Percentiles rank a stretch among this genome's conserved stretches.
Evolutionary conservation across 805 yeast genomes (phyloP).

Genomic region (Candida odintsovae): DNA sequence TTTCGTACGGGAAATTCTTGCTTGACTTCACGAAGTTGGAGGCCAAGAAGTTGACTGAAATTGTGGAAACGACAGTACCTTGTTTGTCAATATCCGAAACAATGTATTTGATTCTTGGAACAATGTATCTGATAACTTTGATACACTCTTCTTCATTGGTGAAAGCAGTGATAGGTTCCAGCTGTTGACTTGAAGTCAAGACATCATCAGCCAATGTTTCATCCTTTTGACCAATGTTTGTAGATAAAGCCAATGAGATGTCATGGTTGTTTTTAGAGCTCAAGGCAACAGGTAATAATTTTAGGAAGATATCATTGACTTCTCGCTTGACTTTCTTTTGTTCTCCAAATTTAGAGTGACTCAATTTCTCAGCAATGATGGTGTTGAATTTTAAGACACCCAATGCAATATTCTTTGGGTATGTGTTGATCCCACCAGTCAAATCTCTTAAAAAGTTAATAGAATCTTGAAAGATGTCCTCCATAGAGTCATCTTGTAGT

Average conservation of each 20-base stretch:
- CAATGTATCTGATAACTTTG: constrained; percentile 33
- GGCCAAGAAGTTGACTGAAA: constrained; percentile 46
- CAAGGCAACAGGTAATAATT: constrained; percentile 28
- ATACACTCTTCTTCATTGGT: constrained; percentile 36
- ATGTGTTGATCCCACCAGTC: constrained; percentile 33
- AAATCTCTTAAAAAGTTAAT: constrained; percentile 57
- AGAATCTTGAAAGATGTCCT: constrained; percentile 67
- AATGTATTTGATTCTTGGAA: constrained; percentile 19
- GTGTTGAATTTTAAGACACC: constrained; percentile 47
- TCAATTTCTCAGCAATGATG: constrained; percentile 49
- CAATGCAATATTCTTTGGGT: constrained; percentile 46
- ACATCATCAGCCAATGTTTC: constrained; percentile 7
- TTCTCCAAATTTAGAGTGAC: constrained; percentile 55
- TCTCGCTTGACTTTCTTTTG: constrained; percentile 57
- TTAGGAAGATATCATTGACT: constrained; percentile 37
- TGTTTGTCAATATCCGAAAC: constrained; percentile 59
- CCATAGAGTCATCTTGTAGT: constrained; percentile 69
- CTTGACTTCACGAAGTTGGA: constrained; percentile 42
- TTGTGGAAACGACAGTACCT: constrained; percentile 39
- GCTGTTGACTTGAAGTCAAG: constrained; percentile 1
- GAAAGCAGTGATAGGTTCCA: constrained; percentile 11
- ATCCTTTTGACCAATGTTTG: constrained; percentile 4
- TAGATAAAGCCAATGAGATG: constrained; percentile 11
- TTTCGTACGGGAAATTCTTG: constrained; percentile 33
- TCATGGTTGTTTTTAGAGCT: constrained; percentile 17